Conservation (phyloP, 345 rosid species). For the Excoecaria agallocha region DNA sequence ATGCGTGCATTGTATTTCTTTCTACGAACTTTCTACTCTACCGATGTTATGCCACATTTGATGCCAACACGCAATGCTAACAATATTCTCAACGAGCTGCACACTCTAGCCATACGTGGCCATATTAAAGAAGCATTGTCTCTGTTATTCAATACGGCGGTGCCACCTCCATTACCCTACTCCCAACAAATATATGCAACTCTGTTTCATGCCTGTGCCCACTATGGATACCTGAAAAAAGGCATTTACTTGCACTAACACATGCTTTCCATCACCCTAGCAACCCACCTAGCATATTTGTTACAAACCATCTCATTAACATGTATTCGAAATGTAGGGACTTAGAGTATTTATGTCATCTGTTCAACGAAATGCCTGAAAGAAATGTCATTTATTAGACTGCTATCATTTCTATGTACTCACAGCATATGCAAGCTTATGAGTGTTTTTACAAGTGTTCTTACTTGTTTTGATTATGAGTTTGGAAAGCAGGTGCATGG, state of each 20-base stretch:
- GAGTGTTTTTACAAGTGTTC: slow-evolving; percentile 65
- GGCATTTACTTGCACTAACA: slow-evolving; percentile 55
- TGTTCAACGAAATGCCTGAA: slow-evolving; percentile 65
- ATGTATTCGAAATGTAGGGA: slow-evolving; percentile 67
- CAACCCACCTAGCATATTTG: slow-evolving; percentile 30
- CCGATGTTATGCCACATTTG: background rate
- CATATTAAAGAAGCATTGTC: slow-evolving; percentile 46
- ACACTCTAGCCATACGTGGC: slow-evolving; percentile 34
- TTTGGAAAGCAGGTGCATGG: slow-evolving; percentile 69
- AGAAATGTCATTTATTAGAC: slow-evolving; percentile 83
- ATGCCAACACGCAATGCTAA: slow-evolving; percentile 2
- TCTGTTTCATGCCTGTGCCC: slow-evolving; percentile 69
- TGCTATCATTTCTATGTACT: slow-evolving; percentile 66
- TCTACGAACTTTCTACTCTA: slow-evolving; percentile 22
- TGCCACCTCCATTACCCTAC: slow-evolving; percentile 25
- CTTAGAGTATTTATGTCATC: slow-evolving; percentile 35
- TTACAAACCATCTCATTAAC: slow-evolving; percentile 59
- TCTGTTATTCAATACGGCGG: slow-evolving; percentile 37
- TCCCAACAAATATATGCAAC: slow-evolving; percentile 46
- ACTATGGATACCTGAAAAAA: slow-evolving; percentile 44
- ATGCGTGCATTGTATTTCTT: slow-evolving; percentile 22
- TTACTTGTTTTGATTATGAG: slow-evolving; percentile 47
- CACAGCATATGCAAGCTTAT: slow-evolving; percentile 40
- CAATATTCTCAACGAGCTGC: slow-evolving; percentile 28
- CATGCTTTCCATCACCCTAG: slow-evolving; percentile 36